Conservation (phyloP, 345 rosid genomes). For the Gossypium raimondii region DNA sequence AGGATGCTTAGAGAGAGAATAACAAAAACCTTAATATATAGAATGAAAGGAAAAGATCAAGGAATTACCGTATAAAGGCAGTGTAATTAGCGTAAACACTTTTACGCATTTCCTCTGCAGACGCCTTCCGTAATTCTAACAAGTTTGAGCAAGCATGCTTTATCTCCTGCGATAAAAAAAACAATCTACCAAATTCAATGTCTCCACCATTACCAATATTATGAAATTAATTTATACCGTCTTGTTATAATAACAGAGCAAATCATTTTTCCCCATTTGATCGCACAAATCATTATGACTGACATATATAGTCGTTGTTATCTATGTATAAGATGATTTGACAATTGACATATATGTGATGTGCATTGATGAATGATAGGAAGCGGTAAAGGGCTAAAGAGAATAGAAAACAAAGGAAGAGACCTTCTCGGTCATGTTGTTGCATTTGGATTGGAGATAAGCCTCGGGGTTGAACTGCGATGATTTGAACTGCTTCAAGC, state of each 20-base stretch:
- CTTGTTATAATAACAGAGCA: neutral
- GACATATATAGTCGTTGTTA: neutral
- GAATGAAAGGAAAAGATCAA: neutral
- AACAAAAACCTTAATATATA: neutral
- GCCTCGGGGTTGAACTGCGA: slow-evolving; percentile 67
- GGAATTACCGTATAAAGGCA: slow-evolving; percentile 64
- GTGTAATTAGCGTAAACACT: slow-evolving; percentile 90
- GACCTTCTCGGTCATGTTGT: slow-evolving; percentile 83
- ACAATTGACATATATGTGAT: neutral
- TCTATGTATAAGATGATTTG: neutral
- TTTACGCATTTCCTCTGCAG: slow-evolving; percentile 97
- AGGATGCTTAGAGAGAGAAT: neutral
- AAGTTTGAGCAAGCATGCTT: slow-evolving; percentile 57
- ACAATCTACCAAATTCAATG: neutral
- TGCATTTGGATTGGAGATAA: slow-evolving; percentile 67
- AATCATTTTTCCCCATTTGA: neutral
- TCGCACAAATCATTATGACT: neutral
- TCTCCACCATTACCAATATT: neutral
- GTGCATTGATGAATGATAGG: neutral
- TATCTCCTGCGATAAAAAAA: slow-evolving; percentile 46
- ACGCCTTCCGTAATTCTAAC: slow-evolving; percentile 77
- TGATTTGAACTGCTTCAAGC: slow-evolving; percentile 69
- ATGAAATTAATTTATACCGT: neutral
- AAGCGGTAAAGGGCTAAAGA: neutral
- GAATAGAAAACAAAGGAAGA: neutral